These are phyloP conservation scores for Pyropia haitanensis DNA, from an alignment of 23 red algal genomes.

Conservation along the genomic window DNA sequence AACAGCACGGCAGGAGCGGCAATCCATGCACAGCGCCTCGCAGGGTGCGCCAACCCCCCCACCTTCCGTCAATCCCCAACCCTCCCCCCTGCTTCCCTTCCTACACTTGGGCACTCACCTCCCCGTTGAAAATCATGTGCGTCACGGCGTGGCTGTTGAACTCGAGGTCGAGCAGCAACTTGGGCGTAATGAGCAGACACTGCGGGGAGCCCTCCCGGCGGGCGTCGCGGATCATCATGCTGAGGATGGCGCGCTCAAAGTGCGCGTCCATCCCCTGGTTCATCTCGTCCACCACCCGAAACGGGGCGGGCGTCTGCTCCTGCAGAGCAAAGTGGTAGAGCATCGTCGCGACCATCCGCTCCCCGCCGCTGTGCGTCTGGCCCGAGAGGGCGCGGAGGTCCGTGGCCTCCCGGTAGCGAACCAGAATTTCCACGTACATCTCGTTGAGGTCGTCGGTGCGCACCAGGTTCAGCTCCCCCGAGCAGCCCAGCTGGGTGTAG, in stretches of 20 bases:
- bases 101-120: constrained; percentile 10
- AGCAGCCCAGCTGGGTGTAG: constrained; percentile 58
- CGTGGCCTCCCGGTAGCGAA: constrained; percentile 71
- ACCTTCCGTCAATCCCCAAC: no score
- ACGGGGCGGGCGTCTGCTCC: constrained; percentile 49
- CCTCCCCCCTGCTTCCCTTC: no score
- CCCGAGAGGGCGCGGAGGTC: constrained; percentile 46
- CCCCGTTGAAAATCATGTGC: constrained; percentile 87
- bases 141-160: constrained; percentile 41
- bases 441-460: constrained; percentile 37
- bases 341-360: constrained; percentile 98
- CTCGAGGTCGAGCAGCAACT: constrained; percentile 66
- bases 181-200: constrained; percentile 87
- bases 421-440: constrained; percentile 63
- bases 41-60: no score
- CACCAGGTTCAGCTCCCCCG: constrained; percentile 57
- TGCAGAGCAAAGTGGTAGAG: constrained; percentile 54
- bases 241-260: constrained; percentile 83
- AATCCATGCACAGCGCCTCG: no score
- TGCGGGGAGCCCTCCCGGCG: constrained; percentile 40
- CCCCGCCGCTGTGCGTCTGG: constrained; percentile 72
- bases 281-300: constrained; percentile 92
- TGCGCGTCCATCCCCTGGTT: constrained; percentile 96
- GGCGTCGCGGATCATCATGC: constrained; percentile 76
- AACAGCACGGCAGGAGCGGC: no score